Evolutionary conservation across 129 eudicot genomes (phyloP).

Genomic region (Lonicera japonica): DNA sequence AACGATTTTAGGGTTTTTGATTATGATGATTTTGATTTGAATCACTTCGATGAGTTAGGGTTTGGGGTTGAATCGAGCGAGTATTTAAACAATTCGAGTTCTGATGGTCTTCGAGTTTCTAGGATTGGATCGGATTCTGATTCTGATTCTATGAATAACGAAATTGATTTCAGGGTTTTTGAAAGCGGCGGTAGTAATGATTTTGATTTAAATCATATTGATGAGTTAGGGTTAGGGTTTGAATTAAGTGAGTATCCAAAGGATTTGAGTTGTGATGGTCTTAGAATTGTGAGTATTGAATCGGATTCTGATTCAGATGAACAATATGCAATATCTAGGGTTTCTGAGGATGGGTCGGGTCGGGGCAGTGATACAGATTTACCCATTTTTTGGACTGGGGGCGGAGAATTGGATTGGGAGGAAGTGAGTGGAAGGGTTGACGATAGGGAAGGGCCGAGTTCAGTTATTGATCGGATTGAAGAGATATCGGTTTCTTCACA

Average conservation of each 20-base stretch:
- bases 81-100: too few species aligned
- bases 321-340: conserved; percentile 25
- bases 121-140: too few species aligned
- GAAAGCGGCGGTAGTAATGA: conserved; percentile 10
- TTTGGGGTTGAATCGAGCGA: too few species aligned
- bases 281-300: conserved; percentile 52
- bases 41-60: too few species aligned
- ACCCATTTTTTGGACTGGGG: too few species aligned
- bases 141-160: too few species aligned
- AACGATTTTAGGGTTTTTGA: too few species aligned
- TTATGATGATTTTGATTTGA: too few species aligned
- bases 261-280: conserved; percentile 17
- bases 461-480: conserved; percentile 59
- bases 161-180: conserved; percentile 11
- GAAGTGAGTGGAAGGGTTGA: conserved; percentile 23
- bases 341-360: conserved; percentile 17
- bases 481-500: conserved; percentile 51
- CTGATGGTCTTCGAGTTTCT: too few species aligned
- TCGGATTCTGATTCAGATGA: conserved; percentile 66
- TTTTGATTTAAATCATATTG: conserved; percentile 1
- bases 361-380: conserved; percentile 25
- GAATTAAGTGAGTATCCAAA: neutral
- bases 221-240: conserved; percentile 48
- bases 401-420: too few species aligned
- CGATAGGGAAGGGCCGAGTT: conserved; percentile 38